A percentile compares a stretch with the other conserved stretches of the same genome.
Conservation (phyloP, 768 basidiomycete genomes). For the Trametes coccinea region DNA sequence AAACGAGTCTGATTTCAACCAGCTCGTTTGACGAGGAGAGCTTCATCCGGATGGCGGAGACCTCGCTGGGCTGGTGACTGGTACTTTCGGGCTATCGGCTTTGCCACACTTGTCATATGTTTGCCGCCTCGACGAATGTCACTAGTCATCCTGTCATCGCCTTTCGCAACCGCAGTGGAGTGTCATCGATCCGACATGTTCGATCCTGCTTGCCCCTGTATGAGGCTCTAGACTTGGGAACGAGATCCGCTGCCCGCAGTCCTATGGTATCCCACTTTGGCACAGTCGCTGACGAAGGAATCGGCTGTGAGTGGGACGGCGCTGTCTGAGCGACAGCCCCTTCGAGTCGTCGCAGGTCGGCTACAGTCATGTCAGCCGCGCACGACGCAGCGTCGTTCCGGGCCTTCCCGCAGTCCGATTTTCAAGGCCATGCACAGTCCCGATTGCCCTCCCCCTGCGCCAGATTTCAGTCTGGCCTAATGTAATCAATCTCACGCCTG, state of each 20-base stretch:
- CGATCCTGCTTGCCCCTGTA: neutral
- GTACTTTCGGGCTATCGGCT: neutral
- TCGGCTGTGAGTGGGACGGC: neutral
- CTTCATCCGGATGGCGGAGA: conserved; percentile 27
- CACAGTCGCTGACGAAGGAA: neutral
- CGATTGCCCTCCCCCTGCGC: neutral
- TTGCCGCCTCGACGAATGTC: neutral
- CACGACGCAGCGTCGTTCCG: neutral
- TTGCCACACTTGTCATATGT: neutral
- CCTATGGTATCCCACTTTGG: neutral
- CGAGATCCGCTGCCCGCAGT: neutral
- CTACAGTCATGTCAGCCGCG: neutral
- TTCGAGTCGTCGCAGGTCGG: neutral
- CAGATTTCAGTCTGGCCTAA: neutral
- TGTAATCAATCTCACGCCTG: neutral
- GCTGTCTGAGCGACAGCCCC: neutral
- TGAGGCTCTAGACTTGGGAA: neutral
- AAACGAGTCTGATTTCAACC: neutral
- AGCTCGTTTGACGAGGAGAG: conserved; percentile 26
- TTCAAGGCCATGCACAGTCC: neutral
- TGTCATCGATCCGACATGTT: neutral
- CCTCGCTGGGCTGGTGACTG: conserved; percentile 23
- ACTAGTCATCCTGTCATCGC: neutral
- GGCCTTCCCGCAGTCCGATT: neutral
- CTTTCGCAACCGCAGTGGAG: neutral